A percentile compares a stretch with the other conserved stretches of the same genome.
Evolutionary conservation across 2,329 filamentous ascomycete species (phyloP).

Genomic region (Calonectria pseudoreteaudii): DNA sequence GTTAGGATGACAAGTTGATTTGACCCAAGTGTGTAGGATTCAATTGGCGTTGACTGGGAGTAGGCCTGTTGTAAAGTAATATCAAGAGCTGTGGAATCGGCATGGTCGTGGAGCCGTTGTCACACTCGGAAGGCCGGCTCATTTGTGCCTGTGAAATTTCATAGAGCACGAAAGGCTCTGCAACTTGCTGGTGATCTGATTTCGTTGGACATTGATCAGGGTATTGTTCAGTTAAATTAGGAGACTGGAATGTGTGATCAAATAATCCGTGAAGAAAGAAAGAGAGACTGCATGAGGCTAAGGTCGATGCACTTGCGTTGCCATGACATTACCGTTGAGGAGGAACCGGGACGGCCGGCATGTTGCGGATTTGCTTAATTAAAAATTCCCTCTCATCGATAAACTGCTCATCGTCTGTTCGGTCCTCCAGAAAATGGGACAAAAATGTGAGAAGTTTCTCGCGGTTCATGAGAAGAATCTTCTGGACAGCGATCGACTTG

Average conservation of each 20-base stretch:
- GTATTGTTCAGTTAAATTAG: not conserved
- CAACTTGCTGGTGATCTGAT: not conserved
- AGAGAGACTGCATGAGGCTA: not conserved
- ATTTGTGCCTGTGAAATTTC: not conserved
- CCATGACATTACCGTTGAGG: slow-evolving; percentile 55
- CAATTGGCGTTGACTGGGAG: slow-evolving; percentile 39
- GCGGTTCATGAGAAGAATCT: slow-evolving; percentile 95
- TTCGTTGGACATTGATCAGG: not conserved
- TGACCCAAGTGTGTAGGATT: slow-evolving; percentile 33
- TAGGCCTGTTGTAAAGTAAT: slow-evolving; percentile 43
- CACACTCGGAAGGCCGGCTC: slow-evolving; percentile 4
- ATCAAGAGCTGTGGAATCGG: slow-evolving; percentile 34
- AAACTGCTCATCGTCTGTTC: slow-evolving; percentile 98
- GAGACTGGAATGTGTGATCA: not conserved
- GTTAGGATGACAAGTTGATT: slow-evolving; percentile 36
- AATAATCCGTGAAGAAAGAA: not conserved
- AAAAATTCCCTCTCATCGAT: slow-evolving; percentile 98
- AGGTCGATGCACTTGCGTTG: not conserved
- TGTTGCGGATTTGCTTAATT: slow-evolving; percentile 88
- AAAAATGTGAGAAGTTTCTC: slow-evolving; percentile 91
- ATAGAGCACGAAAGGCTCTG: not conserved
- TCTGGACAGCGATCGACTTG: slow-evolving; percentile 95
- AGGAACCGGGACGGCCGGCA: slow-evolving; percentile 69
- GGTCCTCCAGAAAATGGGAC: slow-evolving; percentile 90
- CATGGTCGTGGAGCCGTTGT: slow-evolving; percentile 23